Conservation (phyloP, 2,329 filamentous ascomycete genomes). For the Epichloe aotearoae region DNA sequence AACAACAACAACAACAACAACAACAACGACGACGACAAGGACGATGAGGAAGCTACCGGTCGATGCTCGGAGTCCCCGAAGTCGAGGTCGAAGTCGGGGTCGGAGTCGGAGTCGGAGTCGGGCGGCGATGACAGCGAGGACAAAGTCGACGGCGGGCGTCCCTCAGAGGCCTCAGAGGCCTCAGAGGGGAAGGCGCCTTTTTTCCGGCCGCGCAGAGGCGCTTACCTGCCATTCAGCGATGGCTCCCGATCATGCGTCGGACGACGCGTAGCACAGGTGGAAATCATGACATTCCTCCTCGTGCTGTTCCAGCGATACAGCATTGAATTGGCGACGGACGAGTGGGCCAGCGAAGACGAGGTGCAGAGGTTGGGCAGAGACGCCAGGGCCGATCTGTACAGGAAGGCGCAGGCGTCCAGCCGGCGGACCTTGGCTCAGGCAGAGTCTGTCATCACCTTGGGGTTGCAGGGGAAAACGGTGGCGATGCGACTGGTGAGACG, state of each 20-base stretch:
- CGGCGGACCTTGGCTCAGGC: slow-evolving; percentile 39
- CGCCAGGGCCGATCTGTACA: slow-evolving; percentile 41
- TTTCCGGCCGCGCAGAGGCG: slow-evolving; percentile 44
- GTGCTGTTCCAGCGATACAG: slow-evolving; percentile 46
- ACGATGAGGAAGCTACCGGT: not conserved
- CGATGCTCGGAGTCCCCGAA: slow-evolving; percentile 9
- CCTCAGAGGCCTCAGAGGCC: slow-evolving; percentile 25
- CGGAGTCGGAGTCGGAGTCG: slow-evolving; percentile 19
- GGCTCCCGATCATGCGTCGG: slow-evolving; percentile 45
- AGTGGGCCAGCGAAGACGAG: slow-evolving; percentile 41
- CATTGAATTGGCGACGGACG: slow-evolving; percentile 56
- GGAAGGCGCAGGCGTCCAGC: slow-evolving; percentile 43
- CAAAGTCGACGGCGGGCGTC: slow-evolving; percentile 37
- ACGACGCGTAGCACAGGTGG: slow-evolving; percentile 44
- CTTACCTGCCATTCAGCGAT: slow-evolving; percentile 46
- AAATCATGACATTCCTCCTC: slow-evolving; percentile 41
- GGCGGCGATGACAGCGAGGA: slow-evolving; percentile 18
- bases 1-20: no score
- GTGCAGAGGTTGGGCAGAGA: slow-evolving; percentile 34
- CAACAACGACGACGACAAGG: no score
- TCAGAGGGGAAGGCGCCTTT: slow-evolving; percentile 45
- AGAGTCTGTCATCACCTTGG: slow-evolving; percentile 55
- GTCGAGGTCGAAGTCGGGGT: slow-evolving; percentile 10
- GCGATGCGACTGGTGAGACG: slow-evolving; percentile 56
- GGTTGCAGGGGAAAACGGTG: slow-evolving; percentile 49